Evolutionary conservation across 352 stramenopile species (phyloP), one percentile per base, ranked within the genome.

Genomic region (Pythium guiyangense): DNA sequence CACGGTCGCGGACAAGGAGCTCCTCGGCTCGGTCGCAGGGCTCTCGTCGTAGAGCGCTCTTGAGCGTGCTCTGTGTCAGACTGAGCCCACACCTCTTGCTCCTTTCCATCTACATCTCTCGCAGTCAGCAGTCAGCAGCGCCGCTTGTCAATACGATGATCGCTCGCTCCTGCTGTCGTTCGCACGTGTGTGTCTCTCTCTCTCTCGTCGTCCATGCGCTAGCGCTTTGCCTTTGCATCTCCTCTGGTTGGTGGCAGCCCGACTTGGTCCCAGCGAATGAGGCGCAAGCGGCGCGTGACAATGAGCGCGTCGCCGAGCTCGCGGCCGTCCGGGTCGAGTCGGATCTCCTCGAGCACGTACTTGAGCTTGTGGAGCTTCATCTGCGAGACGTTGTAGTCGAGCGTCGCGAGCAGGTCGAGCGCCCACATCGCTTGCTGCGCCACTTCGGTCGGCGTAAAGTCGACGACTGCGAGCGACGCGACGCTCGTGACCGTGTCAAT

Each of bases 361-460:
- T 87, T 90, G 51, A 90, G 67, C 29, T 68, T 70, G 51, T 85
- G 73, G 29, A 76, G 63, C 65, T 90, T 90, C 77, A 90, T 90
- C 64, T 77, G 69, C 35, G 69, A 75, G 8, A 86, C 70, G 60
- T 90, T 90, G 54, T 82, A 88, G 46, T 86, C 76, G 14, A 88
- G 60, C 49, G 59, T 74, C 42, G 75, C 73, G 35, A 90, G 67
- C 49, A 88, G 55, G 44, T 90, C 80, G n/a, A 90, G 69, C 5
- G 80, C 72, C 80, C 80, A 90, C n/a, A 88, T 65, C 15, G 76
- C 74, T 46, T 80, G 77, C 54, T 90, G 80, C 3, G 71, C 80
- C 22, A 90, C 71, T 45, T 90, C 80, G 0, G 74, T 74, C 8
- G 77, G 79, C 0, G 77, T 86, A 37, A 84, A 88, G 49, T 88